Evolutionary conservation across 1,139 yeast genomes (phyloP), one percentile per base, ranked within the genome.

Genomic region (Scheffersomyces illinoinensis): DNA sequence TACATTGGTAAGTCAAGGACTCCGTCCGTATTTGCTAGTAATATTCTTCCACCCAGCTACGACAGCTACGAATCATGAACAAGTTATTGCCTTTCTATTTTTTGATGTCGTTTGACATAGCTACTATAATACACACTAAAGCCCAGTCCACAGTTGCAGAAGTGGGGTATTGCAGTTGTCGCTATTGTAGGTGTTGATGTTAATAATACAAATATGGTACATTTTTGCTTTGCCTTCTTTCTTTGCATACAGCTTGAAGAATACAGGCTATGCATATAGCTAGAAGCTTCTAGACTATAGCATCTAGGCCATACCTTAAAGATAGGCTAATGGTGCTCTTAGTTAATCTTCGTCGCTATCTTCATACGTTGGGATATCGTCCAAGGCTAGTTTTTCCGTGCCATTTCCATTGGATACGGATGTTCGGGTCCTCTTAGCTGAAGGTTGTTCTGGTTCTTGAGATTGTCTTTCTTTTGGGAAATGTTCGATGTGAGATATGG

Each of bases 341-440:
- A 33, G 17, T 19, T 48, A 48, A 14, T 48, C 51, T 48, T 48
- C 75, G 58, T 78, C 83, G 61, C 82, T 78, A 62, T 78, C 82
- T 67, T 78, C 82, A 61, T 78, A 78, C 56, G 79, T 74, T 4
- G 83, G 83, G 46, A 78, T 70, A 53, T 77, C 82, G 20, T 74
- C 74, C 57, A 72, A 66, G 24, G 67, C 59, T n/a, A 62, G 63
- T 46, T 60, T 66, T 48, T 48, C 51, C n/a, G 21, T 14, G 51
- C 51, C 51, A 48, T 48, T 20, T 8, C 51, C 51, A 48, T 48
- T 48, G 21, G 57, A 47, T 46, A n/a, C 2, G 50, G 53, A 55
- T 8, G 53, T 33, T 53, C 57, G 61, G 21, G 55, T 51, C 24
- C 58, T 61, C 50, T 61, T 63, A n/a, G 59, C 54, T 24, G 62